Conservation (phyloP, 2,329 filamentous ascomycete species). For the Cercospora sp. region DNA sequence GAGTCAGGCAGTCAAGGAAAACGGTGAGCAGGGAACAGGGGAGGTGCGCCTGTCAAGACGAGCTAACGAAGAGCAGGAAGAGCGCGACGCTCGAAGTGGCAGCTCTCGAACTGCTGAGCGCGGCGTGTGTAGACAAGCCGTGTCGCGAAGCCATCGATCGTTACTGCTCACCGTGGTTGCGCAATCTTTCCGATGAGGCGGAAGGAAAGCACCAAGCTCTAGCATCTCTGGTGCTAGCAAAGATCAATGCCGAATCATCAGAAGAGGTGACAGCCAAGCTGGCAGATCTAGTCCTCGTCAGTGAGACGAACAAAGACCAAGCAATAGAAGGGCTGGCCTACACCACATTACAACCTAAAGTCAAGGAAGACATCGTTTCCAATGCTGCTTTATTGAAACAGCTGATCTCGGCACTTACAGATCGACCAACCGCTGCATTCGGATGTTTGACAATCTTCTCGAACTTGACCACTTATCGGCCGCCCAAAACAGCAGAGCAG, state of each 20-base stretch:
- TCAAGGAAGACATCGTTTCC: constrained; percentile 77
- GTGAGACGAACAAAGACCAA: constrained; percentile 52
- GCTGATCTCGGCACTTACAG: constrained; percentile 64
- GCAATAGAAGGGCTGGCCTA: constrained; percentile 91
- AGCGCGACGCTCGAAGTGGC: constrained; percentile 83
- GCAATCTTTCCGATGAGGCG: constrained; percentile 65
- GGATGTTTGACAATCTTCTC: constrained; percentile 81
- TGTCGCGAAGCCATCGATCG: constrained; percentile 83
- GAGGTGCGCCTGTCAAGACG: constrained; percentile 16
- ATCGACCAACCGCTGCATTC: constrained; percentile 59
- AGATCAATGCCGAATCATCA: constrained; percentile 41
- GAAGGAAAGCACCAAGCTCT: constrained; percentile 40
- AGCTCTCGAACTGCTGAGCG: constrained; percentile 84
- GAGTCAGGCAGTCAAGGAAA: constrained; percentile 36
- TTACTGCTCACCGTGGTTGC: constrained; percentile 83
- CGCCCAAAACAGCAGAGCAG: constrained; percentile 79
- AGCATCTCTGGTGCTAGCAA: constrained; percentile 57
- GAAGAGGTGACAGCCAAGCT: constrained; percentile 35
- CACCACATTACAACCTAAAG: constrained; percentile 77
- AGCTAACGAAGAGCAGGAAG: constrained; percentile 60
- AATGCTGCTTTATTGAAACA: constrained; percentile 68
- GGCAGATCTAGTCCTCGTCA: constrained; percentile 38
- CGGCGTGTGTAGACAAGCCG: constrained; percentile 78
- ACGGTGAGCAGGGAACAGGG: constrained; percentile 26
- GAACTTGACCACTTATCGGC: constrained; percentile 81